Conservation (phyloP, 1,139 yeast species). For the Blastobotrys persicus region DNA sequence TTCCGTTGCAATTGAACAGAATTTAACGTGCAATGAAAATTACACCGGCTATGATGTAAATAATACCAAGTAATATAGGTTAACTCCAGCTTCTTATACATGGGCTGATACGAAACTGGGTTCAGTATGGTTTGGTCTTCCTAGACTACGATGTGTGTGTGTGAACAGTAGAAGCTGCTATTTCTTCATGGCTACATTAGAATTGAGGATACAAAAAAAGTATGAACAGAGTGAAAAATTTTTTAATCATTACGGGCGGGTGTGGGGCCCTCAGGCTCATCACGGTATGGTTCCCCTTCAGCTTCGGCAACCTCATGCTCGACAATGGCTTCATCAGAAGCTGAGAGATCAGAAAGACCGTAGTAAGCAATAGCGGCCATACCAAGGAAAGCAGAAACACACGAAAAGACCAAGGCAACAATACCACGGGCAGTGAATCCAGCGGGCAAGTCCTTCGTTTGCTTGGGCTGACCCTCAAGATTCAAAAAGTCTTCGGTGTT, state of each 20-base stretch:
- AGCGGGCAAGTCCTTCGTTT: conserved; percentile 60
- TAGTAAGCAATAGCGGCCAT: conserved; percentile 71
- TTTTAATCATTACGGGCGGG: background rate
- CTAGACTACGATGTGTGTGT: no score
- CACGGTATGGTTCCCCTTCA: conserved; percentile 24
- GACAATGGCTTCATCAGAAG: conserved; percentile 25
- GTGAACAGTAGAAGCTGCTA: no score
- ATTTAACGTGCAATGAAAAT: no score
- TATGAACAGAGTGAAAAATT: background rate
- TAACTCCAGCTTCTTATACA: no score
- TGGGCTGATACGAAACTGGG: no score
- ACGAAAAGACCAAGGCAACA: conserved; percentile 79
- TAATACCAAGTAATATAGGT: no score
- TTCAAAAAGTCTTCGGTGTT: conserved; percentile 60
- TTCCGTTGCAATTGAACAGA: no score
- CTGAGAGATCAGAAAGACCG: conserved; percentile 64
- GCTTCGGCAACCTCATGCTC: conserved; percentile 23
- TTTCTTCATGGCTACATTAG: conserved; percentile 4
- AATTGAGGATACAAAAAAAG: background rate
- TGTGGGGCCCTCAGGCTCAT: background rate
- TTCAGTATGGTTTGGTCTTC: no score
- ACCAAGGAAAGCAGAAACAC: conserved; percentile 77
- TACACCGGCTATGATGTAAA: no score
- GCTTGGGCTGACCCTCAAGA: conserved; percentile 70
- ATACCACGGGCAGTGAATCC: conserved; percentile 92